phyloP scores from a whole-genome alignment of 2,329 filamentous ascomycete genomes.

The Fusarium nanum region DNA sequence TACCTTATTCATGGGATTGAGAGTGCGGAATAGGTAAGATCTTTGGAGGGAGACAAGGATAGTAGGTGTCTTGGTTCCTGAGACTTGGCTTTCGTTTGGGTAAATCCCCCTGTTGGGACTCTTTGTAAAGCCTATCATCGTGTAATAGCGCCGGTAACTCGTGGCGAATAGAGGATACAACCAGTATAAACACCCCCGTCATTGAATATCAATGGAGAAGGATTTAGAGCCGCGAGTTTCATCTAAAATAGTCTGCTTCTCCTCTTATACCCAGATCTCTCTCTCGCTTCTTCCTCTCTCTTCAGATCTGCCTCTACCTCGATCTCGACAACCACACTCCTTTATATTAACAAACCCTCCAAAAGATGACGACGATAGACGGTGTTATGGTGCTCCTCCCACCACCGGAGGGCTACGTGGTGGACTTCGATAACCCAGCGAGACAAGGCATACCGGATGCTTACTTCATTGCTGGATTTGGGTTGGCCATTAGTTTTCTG shows the following conservation, averaged over 20 bases:
- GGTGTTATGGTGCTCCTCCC: slow-evolving; percentile 30
- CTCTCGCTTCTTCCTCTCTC: not conserved
- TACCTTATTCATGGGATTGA: not conserved
- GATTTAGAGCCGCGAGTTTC: not conserved
- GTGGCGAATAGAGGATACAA: not conserved
- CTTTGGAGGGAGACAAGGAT: not conserved
- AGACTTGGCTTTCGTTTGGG: not conserved
- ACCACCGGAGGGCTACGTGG: slow-evolving; percentile 49
- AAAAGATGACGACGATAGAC: slow-evolving; percentile 34
- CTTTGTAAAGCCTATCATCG: not conserved
- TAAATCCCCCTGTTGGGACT: not conserved
- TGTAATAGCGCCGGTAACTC: not conserved
- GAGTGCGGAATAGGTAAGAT: not conserved
- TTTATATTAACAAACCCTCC: not conserved
- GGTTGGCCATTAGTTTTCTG: slow-evolving; percentile 34
- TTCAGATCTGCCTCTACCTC: not conserved
- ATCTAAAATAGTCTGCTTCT: slow-evolving; percentile 7
- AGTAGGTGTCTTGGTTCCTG: not conserved
- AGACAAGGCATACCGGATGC: slow-evolving; percentile 38
- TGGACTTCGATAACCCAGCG: slow-evolving; percentile 51
- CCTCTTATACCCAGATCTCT: not conserved
- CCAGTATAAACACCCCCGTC: not conserved
- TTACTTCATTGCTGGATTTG: slow-evolving; percentile 40
- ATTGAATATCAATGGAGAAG: not conserved
- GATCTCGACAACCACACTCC: not conserved